Conservation (phyloP, 2,329 filamentous ascomycete species). For the Onygenales sp. region DNA sequence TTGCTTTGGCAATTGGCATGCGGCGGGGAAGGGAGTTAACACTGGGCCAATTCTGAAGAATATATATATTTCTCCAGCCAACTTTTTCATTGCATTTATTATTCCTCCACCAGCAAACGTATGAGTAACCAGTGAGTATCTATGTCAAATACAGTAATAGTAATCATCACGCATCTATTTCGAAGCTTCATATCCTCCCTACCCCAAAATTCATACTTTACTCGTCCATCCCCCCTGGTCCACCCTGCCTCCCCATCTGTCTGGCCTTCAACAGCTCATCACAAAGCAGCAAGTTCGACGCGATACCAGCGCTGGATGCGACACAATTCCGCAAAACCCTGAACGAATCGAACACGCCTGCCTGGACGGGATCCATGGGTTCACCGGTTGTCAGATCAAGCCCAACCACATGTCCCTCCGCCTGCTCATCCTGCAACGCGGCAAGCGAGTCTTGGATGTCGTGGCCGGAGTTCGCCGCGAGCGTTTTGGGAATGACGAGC, state of each 20-base stretch:
- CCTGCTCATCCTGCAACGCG: conserved; percentile 72
- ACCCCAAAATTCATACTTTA: conserved; percentile 13
- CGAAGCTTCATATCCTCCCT: background rate
- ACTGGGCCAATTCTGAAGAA: background rate
- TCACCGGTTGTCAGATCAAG: conserved; percentile 79
- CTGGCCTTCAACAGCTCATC: conserved; percentile 96
- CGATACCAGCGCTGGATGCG: conserved; percentile 88
- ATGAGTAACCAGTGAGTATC: background rate
- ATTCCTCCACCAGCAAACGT: background rate
- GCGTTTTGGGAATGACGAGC: conserved; percentile 90
- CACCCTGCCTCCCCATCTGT: conserved; percentile 62
- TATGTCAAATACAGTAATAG: background rate
- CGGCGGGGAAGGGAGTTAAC: background rate
- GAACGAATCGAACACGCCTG: conserved; percentile 94
- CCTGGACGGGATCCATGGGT: conserved; percentile 88
- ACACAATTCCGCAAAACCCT: conserved; percentile 88
- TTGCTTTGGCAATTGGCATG: too few relatives aligned
- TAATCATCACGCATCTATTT: conserved; percentile 1
- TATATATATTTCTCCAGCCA: background rate
- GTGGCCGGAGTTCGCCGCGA: conserved; percentile 90
- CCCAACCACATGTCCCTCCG: conserved; percentile 76
- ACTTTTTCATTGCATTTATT: background rate
- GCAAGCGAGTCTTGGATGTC: conserved; percentile 94
- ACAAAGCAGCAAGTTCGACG: conserved; percentile 86
- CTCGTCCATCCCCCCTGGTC: conserved; percentile 34